Evolutionary conservation across 2,329 filamentous ascomycete species (phyloP).

Genomic region (Pseudonectria foliicola): DNA sequence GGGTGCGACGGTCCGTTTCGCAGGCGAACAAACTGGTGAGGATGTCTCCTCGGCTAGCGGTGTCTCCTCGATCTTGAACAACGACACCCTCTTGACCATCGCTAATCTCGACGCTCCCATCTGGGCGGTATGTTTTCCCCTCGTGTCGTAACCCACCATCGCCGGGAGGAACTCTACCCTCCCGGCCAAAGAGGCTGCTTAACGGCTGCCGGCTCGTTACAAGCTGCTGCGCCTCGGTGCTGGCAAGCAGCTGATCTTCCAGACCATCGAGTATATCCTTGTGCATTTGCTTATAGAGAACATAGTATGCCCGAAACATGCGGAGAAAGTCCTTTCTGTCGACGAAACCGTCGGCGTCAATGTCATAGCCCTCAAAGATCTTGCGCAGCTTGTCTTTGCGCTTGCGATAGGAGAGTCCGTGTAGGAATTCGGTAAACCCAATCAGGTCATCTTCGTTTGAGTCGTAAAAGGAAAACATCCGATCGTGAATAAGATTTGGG

Average conservation of each 20-base stretch:
- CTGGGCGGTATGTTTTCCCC: conserved; percentile 56
- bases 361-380: conserved; percentile 84
- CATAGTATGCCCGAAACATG: conserved; percentile 88
- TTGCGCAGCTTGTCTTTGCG: conserved; percentile 62
- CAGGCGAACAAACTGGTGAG: conserved; percentile 46
- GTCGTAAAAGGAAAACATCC: conserved; percentile 96
- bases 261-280: conserved; percentile 72
- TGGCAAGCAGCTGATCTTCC: conserved; percentile 70
- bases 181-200: conserved; percentile 66
- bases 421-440: conserved; percentile 85
- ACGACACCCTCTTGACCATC: conserved; percentile 52
- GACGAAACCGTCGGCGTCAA: conserved; percentile 81
- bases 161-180: conserved; percentile 58
- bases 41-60: conserved; percentile 52
- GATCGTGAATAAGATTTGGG: conserved; percentile 88
- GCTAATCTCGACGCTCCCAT: conserved; percentile 58
- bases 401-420: conserved; percentile 66
- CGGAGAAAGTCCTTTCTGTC: conserved; percentile 81
- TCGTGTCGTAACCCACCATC: conserved; percentile 51
- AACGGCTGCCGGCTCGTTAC: conserved; percentile 69
- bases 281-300: conserved; percentile 83
- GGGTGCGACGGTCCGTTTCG: conserved; percentile 23
- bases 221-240: conserved; percentile 68
- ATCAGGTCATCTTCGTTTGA: conserved; percentile 83
- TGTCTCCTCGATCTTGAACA: conserved; percentile 53